These are phyloP conservation scores for Huntiella moniliformis DNA, from an alignment of 2,329 filamentous ascomycete genomes.

Conservation along the genomic window DNA sequence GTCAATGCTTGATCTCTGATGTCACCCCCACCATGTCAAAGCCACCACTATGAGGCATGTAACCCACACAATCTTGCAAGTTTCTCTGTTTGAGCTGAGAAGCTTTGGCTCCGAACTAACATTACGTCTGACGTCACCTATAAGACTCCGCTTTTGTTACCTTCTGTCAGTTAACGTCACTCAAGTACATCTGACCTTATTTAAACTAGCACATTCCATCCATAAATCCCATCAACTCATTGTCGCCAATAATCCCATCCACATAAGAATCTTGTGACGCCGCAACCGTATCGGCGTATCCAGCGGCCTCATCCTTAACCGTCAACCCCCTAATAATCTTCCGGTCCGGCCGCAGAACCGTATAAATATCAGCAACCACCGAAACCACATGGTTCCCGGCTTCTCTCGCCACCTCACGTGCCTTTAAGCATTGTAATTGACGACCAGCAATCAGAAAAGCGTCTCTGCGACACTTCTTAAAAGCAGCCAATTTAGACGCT, in stretches of 20 bases:
- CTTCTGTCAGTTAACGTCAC: too few relatives aligned
- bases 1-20: too few relatives aligned
- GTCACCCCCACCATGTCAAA: too few relatives aligned
- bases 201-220: neutral
- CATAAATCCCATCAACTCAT: neutral
- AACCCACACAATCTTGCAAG: neutral
- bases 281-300: constrained; percentile 13
- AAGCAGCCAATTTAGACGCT: constrained; percentile 27
- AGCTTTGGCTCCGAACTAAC: too few relatives aligned
- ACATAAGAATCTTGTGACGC: constrained; percentile 4
- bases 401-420: constrained; percentile 13
- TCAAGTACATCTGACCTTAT: too few relatives aligned
- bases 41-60: too few relatives aligned
- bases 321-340: constrained; percentile 15
- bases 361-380: constrained; percentile 19
- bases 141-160: too few relatives aligned
- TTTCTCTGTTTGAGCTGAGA: neutral
- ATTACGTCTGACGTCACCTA: too few relatives aligned
- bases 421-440: constrained; percentile 31
- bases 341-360: constrained; percentile 20
- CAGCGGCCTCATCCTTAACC: constrained; percentile 16
- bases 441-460: constrained; percentile 26
- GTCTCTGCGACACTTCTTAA: constrained; percentile 18
- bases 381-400: constrained; percentile 12
- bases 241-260: neutral